phyloP scores from a whole-genome alignment of 1,284 basidiomycete genomes.

The Chalciporus sp. region DNA sequence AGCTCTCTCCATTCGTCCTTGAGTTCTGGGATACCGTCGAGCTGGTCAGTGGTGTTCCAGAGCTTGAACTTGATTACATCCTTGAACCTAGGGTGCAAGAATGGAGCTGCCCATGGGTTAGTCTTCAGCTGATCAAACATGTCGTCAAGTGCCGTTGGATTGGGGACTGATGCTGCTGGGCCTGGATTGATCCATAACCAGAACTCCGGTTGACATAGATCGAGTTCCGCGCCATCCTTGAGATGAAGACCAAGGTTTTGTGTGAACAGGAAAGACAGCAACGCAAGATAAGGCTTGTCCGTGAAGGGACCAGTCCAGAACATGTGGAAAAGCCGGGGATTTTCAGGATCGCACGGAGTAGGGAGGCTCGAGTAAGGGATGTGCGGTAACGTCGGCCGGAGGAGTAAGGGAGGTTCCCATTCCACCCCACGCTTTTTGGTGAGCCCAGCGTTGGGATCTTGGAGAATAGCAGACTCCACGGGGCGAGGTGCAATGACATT shows the following conservation, averaged over 20 bases:
- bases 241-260: constrained; percentile 72
- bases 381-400: constrained; percentile 42
- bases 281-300: constrained; percentile 76
- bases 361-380: constrained; percentile 40
- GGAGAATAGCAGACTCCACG: constrained; percentile 26
- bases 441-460: constrained; percentile 43
- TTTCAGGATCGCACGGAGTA: constrained; percentile 60
- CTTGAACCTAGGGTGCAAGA: constrained; percentile 79
- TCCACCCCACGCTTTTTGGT: constrained; percentile 46
- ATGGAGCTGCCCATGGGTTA: constrained; percentile 85
- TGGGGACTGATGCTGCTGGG: constrained; percentile 69
- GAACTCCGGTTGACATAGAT: constrained; percentile 70
- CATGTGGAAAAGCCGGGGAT: constrained; percentile 77
- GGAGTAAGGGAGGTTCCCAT: constrained; percentile 43
- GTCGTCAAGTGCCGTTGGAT: constrained; percentile 68
- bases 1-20: constrained; percentile 77
- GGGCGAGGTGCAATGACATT: constrained; percentile 34
- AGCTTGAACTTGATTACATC: constrained; percentile 84
- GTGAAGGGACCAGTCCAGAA: constrained; percentile 83
- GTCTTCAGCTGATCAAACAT: constrained; percentile 68
- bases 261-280: constrained; percentile 75
- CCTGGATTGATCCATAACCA: constrained; percentile 92
- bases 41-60: constrained; percentile 90
- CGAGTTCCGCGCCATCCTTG: constrained; percentile 36
- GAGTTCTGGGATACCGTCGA: constrained; percentile 80